Conservation (phyloP, 768 basidiomycete species). For the Hemileccinum impolitum region DNA sequence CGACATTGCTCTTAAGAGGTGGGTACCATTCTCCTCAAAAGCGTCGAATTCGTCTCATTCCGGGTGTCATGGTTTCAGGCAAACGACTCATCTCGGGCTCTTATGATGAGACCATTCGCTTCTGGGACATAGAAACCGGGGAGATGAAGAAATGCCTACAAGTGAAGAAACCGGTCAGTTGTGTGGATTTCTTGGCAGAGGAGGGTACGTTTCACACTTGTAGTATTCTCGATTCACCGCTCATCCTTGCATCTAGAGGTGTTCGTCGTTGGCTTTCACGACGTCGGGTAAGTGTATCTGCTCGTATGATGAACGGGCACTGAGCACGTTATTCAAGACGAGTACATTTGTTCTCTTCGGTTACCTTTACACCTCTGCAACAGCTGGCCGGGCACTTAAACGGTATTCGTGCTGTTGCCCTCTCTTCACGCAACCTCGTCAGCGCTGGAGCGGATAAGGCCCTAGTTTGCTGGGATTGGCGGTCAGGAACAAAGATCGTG, state of each 20-base stretch:
- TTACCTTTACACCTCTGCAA: slow-evolving; percentile 80
- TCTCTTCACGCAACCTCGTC: slow-evolving; percentile 81
- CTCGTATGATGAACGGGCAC: background rate
- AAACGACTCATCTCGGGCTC: slow-evolving; percentile 85
- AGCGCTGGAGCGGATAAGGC: slow-evolving; percentile 75
- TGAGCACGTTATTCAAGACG: slow-evolving; percentile 44
- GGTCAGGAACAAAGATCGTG: slow-evolving; percentile 83
- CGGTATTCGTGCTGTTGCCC: slow-evolving; percentile 84
- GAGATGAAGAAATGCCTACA: slow-evolving; percentile 70
- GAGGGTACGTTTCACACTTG: slow-evolving; percentile 50
- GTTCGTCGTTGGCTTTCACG: slow-evolving; percentile 90
- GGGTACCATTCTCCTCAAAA: slow-evolving; percentile 1
- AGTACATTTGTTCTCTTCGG: slow-evolving; percentile 83
- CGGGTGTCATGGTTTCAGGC: slow-evolving; percentile 33
- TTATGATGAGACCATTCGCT: slow-evolving; percentile 88
- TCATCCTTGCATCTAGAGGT: slow-evolving; percentile 51
- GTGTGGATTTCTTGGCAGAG: slow-evolving; percentile 80
- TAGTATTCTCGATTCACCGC: background rate
- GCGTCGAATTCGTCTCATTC: background rate
- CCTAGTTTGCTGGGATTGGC: slow-evolving; percentile 88
- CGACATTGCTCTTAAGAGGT: slow-evolving; percentile 68
- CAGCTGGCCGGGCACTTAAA: slow-evolving; percentile 85
- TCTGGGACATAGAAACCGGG: slow-evolving; percentile 79
- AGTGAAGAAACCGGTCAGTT: slow-evolving; percentile 89
- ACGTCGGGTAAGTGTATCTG: slow-evolving; percentile 66